Conservation (phyloP, 768 basidiomycete genomes). For the Tylopilus cervinicoccineus region DNA sequence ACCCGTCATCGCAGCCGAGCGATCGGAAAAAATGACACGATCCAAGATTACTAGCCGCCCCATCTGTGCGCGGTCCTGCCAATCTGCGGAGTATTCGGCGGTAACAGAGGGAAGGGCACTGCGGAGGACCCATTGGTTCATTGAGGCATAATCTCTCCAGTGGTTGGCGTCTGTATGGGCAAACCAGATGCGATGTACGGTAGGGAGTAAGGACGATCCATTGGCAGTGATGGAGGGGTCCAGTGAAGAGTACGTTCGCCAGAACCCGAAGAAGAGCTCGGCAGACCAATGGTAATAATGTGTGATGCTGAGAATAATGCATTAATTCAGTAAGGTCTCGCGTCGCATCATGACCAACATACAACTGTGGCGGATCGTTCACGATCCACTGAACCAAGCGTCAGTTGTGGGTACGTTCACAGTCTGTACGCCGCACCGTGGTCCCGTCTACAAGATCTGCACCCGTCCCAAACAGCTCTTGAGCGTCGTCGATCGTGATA, state of each 20-base stretch:
- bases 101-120: conserved; percentile 75
- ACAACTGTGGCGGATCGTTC: conserved; percentile 88
- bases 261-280: conserved; percentile 88
- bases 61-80: conserved; percentile 73
- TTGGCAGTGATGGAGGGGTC: conserved; percentile 62
- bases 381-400: conserved; percentile 54
- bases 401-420: conserved; percentile 4
- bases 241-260: conserved; percentile 84
- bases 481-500: conserved; percentile 65
- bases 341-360: conserved; percentile 23
- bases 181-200: conserved; percentile 74
- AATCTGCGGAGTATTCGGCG: conserved; percentile 81
- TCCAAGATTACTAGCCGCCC: conserved; percentile 74
- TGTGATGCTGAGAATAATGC: conserved; percentile 51
- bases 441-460: conserved; percentile 77
- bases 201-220: conserved; percentile 70
- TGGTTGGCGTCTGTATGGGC: conserved; percentile 66
- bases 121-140: conserved; percentile 87
- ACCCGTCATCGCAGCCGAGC: conserved; percentile 77
- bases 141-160: conserved; percentile 88
- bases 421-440: conserved; percentile 42
- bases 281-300: conserved; percentile 96
- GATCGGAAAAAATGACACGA: conserved; percentile 84
- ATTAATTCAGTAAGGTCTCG: neutral
- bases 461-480: conserved; percentile 62